A percentile compares a stretch with the other conserved stretches of the same genome.
These are phyloP conservation scores for Pichia sp. DNA, from an alignment of 1,139 yeast species.

Conservation along the genomic window DNA sequence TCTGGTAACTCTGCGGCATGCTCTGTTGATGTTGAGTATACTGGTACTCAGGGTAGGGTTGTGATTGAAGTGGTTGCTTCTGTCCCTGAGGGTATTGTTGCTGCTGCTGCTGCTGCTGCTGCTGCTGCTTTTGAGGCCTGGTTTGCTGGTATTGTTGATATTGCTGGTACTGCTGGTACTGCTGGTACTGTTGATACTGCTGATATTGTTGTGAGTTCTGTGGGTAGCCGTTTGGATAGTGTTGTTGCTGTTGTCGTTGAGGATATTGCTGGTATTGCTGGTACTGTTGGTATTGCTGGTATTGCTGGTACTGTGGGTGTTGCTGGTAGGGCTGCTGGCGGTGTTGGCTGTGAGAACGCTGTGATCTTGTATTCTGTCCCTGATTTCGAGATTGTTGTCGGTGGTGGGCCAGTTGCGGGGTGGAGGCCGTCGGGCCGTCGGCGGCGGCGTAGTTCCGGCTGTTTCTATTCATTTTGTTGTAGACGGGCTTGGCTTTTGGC, in stretches of 20 bases:
- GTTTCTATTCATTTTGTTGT: slow-evolving; percentile 10
- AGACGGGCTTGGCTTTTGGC: slow-evolving; percentile 27
- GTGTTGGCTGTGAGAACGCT: neutral
- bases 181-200: slow-evolving; percentile 1
- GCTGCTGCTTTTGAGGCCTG: neutral
- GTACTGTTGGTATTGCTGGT: slow-evolving; percentile 1
- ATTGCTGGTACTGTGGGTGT: slow-evolving; percentile 4
- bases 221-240: neutral
- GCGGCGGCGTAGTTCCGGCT: neutral
- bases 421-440: neutral
- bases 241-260: neutral
- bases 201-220: neutral
- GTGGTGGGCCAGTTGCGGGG: neutral
- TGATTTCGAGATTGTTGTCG: slow-evolving; percentile 1
- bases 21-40: slow-evolving; percentile 6
- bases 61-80: neutral
- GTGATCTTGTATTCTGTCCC: neutral
- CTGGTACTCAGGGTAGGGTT: neutral
- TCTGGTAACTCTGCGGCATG: neutral
- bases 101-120: slow-evolving; percentile 5
- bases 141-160: neutral
- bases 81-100: neutral
- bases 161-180: neutral
- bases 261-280: neutral
- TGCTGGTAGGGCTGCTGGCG: neutral